A percentile compares a stretch with the other conserved stretches of the same genome.
phyloP scores from a whole-genome alignment of 2,329 filamentous ascomycete genomes.

The Penicillium brevicompactum region DNA sequence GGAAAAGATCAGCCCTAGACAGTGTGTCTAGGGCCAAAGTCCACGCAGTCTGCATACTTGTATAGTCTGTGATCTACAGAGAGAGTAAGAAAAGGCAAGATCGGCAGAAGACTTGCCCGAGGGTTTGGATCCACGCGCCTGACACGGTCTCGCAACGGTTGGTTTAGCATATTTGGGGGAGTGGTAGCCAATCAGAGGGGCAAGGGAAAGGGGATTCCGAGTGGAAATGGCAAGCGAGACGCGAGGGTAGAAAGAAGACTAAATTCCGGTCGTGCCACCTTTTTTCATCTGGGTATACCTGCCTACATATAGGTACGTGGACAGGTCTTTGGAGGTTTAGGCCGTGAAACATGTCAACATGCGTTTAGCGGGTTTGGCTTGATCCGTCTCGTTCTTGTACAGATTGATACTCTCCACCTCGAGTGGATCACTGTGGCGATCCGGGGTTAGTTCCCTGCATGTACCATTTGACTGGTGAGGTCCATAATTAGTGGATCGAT shows the following conservation, averaged over 20 bases:
- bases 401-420: conserved; percentile 11
- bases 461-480: background rate
- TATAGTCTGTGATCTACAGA: background rate
- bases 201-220: background rate
- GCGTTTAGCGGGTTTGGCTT: too few species aligned
- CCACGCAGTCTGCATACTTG: background rate
- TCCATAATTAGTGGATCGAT: background rate
- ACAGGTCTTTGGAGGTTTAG: background rate
- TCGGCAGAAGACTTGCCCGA: conserved; percentile 62
- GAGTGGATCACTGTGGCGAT: conserved; percentile 25
- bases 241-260: conserved; percentile 12
- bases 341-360: background rate
- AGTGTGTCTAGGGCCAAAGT: background rate
- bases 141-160: conserved; percentile 70
- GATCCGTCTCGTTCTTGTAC: background rate
- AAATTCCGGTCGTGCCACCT: conserved; percentile 14
- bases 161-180: conserved; percentile 64
- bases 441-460: conserved; percentile 21
- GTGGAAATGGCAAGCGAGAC: conserved; percentile 8
- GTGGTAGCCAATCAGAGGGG: conserved; percentile 23
- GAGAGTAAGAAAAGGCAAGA: conserved; percentile 58
- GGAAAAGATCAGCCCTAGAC: background rate
- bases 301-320: conserved; percentile 5
- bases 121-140: conserved; percentile 52
- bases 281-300: conserved; percentile 3